Evolutionary conservation across 1,284 basidiomycete species (phyloP).

Genomic region (Cutaneotrichosporon curvatum): DNA sequence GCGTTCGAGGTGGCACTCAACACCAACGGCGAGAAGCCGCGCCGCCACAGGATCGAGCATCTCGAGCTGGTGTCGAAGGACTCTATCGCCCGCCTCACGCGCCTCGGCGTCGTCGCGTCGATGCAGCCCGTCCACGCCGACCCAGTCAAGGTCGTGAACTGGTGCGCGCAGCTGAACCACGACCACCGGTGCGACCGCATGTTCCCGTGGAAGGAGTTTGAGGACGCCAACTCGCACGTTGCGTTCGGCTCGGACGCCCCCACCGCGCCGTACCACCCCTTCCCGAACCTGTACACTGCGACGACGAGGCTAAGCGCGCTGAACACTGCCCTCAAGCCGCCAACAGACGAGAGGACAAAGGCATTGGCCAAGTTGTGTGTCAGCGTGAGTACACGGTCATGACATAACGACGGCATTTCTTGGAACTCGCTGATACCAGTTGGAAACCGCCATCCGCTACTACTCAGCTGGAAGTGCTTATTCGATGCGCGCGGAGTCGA

Average conservation of each 20-base stretch:
- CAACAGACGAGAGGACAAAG: constrained; percentile 11
- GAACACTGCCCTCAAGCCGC: constrained; percentile 16
- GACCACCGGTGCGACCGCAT: constrained; percentile 26
- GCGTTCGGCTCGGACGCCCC: constrained; percentile 33
- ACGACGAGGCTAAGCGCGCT: constrained; percentile 25
- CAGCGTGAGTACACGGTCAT: constrained; percentile 3
- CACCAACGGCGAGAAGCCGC: constrained; percentile 16
- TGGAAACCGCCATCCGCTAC: constrained; percentile 17
- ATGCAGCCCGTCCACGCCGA: constrained; percentile 35
- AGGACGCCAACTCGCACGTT: constrained; percentile 17
- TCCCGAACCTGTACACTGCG: constrained; percentile 30
- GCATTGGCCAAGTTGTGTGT: constrained; percentile 7
- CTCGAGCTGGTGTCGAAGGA: constrained; percentile 25
- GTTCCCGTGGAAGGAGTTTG: constrained; percentile 30
- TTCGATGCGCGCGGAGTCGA: constrained; percentile 17
- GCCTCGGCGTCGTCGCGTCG: constrained; percentile 27
- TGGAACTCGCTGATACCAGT: constrained; percentile 5
- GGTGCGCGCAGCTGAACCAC: constrained; percentile 19
- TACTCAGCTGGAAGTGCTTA: constrained; percentile 24
- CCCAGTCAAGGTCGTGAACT: constrained; percentile 27
- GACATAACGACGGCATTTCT: no score
- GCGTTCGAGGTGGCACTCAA: constrained; percentile 22
- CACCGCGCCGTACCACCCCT: constrained; percentile 23
- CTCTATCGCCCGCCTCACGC: constrained; percentile 21
- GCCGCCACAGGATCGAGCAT: constrained; percentile 32